Percentiles rank a stretch among this genome's conserved stretches.
These are phyloP conservation scores for Beta corolliflora DNA, from an alignment of 179 eudicot species.

Conservation along the genomic window DNA sequence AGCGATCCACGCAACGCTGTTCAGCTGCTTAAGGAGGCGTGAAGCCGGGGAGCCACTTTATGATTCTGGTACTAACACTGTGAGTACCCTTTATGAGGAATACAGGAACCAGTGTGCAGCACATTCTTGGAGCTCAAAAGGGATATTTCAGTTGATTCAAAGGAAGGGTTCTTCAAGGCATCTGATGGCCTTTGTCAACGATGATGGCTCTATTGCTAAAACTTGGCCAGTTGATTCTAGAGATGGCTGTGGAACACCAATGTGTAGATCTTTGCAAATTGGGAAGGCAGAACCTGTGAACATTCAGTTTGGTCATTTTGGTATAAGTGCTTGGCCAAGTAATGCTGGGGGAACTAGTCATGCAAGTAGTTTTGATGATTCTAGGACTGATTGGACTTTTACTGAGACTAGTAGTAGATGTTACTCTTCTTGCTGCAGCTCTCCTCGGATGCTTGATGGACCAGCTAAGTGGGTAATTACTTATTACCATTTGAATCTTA, in stretches of 20 bases:
- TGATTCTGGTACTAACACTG: slow-evolving; percentile 78
- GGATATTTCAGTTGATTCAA: slow-evolving; percentile 93
- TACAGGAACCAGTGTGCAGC: slow-evolving; percentile 84
- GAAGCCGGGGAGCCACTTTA: slow-evolving; percentile 76
- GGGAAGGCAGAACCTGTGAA: slow-evolving; percentile 84
- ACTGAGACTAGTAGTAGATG: slow-evolving; percentile 76
- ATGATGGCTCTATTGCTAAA: slow-evolving; percentile 93
- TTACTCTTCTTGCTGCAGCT: slow-evolving; percentile 80
- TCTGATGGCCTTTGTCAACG: slow-evolving; percentile 89
- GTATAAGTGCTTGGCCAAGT: slow-evolving; percentile 95
- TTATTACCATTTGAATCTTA: neutral
- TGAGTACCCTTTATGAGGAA: slow-evolving; percentile 64
- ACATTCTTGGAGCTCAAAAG: slow-evolving; percentile 82
- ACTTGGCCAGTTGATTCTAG: slow-evolving; percentile 87
- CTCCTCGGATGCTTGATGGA: slow-evolving; percentile 71
- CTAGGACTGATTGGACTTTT: slow-evolving; percentile 65
- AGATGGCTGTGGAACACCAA: slow-evolving; percentile 53
- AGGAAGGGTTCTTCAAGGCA: slow-evolving; percentile 85
- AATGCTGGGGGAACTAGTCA: slow-evolving; percentile 87
- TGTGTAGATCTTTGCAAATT: slow-evolving; percentile 76
- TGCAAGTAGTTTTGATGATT: slow-evolving; percentile 90
- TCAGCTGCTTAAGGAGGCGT: slow-evolving; percentile 84
- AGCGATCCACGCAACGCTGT: slow-evolving; percentile 89
- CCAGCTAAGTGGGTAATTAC: slow-evolving; percentile 72
- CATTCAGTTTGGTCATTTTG: slow-evolving; percentile 94